Evolutionary conservation across 1,284 basidiomycete genomes (phyloP).

Genomic region (Ganoderma boninense): DNA sequence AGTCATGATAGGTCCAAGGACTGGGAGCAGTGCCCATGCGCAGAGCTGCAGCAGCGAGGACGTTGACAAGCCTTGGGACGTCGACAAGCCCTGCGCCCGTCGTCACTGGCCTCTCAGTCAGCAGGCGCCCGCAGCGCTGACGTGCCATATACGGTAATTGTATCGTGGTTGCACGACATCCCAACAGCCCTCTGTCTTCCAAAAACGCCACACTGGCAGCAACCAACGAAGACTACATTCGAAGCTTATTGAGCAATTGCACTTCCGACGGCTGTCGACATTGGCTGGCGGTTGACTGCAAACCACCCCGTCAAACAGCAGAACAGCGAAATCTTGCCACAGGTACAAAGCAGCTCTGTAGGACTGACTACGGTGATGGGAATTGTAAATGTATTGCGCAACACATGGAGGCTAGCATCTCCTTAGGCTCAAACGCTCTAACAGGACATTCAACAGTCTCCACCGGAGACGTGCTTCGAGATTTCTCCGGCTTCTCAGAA

Average conservation of each 20-base stretch:
- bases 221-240: too few relatives aligned
- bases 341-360: neutral
- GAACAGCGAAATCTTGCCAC: neutral
- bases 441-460: neutral
- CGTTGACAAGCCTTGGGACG: neutral
- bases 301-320: neutral
- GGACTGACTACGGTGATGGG: neutral
- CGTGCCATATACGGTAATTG: neutral
- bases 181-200: too few relatives aligned
- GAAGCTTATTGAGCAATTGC: too few relatives aligned
- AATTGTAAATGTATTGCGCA: neutral
- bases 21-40: neutral
- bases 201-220: neutral
- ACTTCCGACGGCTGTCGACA: too few relatives aligned
- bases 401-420: neutral
- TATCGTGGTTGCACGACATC: neutral
- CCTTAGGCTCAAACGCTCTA: neutral
- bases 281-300: too few relatives aligned
- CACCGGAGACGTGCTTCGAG: neutral
- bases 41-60: neutral
- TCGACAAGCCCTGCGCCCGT: neutral
- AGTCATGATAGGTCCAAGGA: constrained; percentile 21
- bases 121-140: neutral
- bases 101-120: too few relatives aligned
- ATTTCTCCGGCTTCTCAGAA: neutral